phyloP scores from a whole-genome alignment of 352 stramenopile genomes.

The Phytophthora europaea region DNA sequence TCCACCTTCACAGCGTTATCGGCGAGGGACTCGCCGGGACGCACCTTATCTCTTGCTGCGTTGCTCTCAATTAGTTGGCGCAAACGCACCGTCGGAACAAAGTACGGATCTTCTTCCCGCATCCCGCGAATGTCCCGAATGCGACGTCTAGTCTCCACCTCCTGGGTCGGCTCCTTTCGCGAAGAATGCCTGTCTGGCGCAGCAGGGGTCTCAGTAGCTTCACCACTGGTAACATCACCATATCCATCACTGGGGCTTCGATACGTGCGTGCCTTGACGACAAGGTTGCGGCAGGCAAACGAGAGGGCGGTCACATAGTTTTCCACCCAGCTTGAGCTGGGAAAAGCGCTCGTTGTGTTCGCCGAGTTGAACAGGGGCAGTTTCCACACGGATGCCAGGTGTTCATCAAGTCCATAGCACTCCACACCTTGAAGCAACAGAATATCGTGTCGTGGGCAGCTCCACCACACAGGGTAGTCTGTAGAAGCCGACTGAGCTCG shows the following conservation, averaged over 20 bases:
- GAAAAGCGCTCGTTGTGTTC: slow-evolving; percentile 55
- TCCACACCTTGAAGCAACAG: slow-evolving; percentile 86
- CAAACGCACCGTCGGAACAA: slow-evolving; percentile 44
- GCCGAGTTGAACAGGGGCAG: slow-evolving; percentile 63
- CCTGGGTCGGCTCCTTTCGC: slow-evolving; percentile 4
- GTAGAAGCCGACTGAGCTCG: slow-evolving; percentile 34
- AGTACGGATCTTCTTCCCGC: slow-evolving; percentile 71
- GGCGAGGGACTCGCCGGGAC: neutral
- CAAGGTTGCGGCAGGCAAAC: slow-evolving; percentile 43
- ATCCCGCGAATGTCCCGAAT: slow-evolving; percentile 73
- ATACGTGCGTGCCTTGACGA: slow-evolving; percentile 37
- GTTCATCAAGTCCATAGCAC: slow-evolving; percentile 83
- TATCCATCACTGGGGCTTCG: slow-evolving; percentile 18
- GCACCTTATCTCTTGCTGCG: slow-evolving; percentile 19
- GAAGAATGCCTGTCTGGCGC: slow-evolving; percentile 2
- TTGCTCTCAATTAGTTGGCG: slow-evolving; percentile 59
- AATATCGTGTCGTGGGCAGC: slow-evolving; percentile 78
- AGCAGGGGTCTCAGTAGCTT: slow-evolving; percentile 1
- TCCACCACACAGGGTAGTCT: slow-evolving; percentile 81
- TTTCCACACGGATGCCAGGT: slow-evolving; percentile 75
- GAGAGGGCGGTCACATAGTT: slow-evolving; percentile 70
- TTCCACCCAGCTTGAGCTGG: slow-evolving; percentile 79
- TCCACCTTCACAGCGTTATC: neutral
- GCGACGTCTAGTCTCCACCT: slow-evolving; percentile 54
- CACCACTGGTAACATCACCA: slow-evolving; percentile 15